A percentile compares a stretch with the other conserved stretches of the same genome.
phyloP scores from a whole-genome alignment of 2,329 filamentous ascomycete genomes.

The Fusarium dlaminii region DNA sequence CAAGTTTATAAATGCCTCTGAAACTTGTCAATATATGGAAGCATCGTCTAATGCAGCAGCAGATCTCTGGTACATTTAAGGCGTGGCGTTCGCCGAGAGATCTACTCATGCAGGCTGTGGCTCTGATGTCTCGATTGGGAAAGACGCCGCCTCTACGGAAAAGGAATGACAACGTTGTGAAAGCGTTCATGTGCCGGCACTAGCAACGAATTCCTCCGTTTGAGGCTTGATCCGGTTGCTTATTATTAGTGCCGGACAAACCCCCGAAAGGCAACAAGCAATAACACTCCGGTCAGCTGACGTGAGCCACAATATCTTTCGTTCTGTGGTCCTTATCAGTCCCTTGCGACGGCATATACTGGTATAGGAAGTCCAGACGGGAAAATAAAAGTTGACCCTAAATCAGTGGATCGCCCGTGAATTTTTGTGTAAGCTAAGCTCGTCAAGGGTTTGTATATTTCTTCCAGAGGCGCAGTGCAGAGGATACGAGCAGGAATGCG shows the following conservation, averaged over 20 bases:
- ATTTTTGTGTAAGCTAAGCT: neutral
- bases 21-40: neutral
- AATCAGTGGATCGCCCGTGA: neutral
- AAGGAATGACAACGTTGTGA: neutral
- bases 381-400: neutral
- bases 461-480: neutral
- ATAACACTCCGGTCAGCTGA: neutral
- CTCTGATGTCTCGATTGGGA: neutral
- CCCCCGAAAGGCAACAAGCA: neutral
- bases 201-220: neutral
- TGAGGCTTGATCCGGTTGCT: neutral
- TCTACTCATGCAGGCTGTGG: no score
- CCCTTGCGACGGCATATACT: neutral
- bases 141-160: neutral
- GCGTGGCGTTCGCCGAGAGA: neutral
- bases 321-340: neutral
- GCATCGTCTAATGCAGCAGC: neutral
- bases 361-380: neutral
- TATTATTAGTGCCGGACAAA: neutral
- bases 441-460: neutral
- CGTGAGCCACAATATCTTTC: neutral
- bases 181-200: neutral
- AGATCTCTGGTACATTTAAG: neutral
- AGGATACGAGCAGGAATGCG: neutral
- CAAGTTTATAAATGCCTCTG: rapidly evolving